phyloP scores from a whole-genome alignment of 1,284 basidiomycete species.

The Trichosporon ovoides region DNA sequence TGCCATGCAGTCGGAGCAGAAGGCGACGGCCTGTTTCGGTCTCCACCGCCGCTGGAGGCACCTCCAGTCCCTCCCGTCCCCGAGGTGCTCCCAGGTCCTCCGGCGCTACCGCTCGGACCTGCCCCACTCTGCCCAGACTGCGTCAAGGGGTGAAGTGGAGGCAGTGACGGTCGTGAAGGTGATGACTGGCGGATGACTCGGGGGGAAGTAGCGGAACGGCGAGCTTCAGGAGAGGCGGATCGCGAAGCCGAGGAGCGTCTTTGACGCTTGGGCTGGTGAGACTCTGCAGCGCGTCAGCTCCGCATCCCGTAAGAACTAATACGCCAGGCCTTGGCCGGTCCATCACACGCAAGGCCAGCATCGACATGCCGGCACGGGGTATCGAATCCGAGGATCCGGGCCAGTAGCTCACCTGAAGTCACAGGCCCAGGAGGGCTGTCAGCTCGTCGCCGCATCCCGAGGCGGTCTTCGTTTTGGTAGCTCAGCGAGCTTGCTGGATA shows the following conservation, averaged over 20 bases:
- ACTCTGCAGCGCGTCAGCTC: background rate
- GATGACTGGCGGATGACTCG: constrained; percentile 19
- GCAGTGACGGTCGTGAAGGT: constrained; percentile 13
- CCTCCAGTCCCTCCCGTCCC: background rate
- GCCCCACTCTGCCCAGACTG: background rate
- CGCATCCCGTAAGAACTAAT: background rate
- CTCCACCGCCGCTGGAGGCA: constrained; percentile 5
- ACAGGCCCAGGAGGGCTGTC: constrained; percentile 3
- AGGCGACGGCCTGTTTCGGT: background rate
- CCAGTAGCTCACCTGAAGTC: background rate
- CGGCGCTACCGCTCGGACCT: background rate
- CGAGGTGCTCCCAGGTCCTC: background rate
- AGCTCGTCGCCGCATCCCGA: constrained; percentile 2
- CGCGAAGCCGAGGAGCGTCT: constrained; percentile 3
- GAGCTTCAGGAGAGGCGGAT: constrained; percentile 2
- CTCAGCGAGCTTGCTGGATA: background rate
- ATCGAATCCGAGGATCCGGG: too few species aligned
- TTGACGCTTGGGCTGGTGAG: constrained; percentile 3
- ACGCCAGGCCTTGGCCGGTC: too few species aligned
- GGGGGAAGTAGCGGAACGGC: constrained; percentile 8
- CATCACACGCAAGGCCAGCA: background rate
- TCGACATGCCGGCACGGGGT: background rate
- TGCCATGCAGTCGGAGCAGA: constrained; percentile 3
- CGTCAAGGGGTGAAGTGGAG: constrained; percentile 16
- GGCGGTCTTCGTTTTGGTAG: constrained; percentile 3